phyloP scores from a whole-genome alignment of 768 basidiomycete species.

The Grammothele lineata region DNA sequence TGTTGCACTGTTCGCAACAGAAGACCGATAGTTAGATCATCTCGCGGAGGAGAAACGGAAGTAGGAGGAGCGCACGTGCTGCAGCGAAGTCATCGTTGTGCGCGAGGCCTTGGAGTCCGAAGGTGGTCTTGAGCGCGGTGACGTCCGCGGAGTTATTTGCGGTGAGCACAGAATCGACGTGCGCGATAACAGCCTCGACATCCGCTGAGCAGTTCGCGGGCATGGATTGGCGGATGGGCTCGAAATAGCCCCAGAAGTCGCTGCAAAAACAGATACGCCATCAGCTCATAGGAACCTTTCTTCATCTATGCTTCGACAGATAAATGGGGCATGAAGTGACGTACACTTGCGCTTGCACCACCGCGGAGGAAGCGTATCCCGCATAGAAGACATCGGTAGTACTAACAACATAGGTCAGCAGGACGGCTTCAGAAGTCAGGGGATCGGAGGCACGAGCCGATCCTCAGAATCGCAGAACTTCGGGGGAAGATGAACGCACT shows the following conservation, averaged over 20 bases:
- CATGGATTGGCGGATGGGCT: constrained; percentile 61
- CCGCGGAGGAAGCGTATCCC: constrained; percentile 57
- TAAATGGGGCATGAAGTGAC: not conserved
- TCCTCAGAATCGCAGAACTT: no score
- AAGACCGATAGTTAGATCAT: not conserved
- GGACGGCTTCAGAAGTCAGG: no score
- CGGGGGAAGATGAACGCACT: constrained; percentile 33
- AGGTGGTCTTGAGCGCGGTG: constrained; percentile 46
- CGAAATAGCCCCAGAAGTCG: constrained; percentile 66
- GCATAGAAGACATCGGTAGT: constrained; percentile 54
- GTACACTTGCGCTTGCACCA: constrained; percentile 50
- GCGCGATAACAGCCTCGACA: constrained; percentile 51
- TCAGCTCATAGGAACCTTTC: no score
- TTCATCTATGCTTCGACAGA: no score
- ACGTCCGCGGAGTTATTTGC: constrained; percentile 41
- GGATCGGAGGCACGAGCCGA: no score
- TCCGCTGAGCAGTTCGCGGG: constrained; percentile 68
- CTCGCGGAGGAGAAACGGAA: not conserved
- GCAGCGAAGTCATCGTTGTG: constrained; percentile 63
- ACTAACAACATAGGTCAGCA: constrained; percentile 24
- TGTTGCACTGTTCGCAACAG: constrained; percentile 24
- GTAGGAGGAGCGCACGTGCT: constrained; percentile 35
- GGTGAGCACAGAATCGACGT: constrained; percentile 51
- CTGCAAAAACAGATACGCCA: not conserved
- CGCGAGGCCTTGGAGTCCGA: constrained; percentile 49